These are phyloP conservation scores for Lyophyllum atratum DNA, from an alignment of 768 basidiomycete species.

Conservation along the genomic window DNA sequence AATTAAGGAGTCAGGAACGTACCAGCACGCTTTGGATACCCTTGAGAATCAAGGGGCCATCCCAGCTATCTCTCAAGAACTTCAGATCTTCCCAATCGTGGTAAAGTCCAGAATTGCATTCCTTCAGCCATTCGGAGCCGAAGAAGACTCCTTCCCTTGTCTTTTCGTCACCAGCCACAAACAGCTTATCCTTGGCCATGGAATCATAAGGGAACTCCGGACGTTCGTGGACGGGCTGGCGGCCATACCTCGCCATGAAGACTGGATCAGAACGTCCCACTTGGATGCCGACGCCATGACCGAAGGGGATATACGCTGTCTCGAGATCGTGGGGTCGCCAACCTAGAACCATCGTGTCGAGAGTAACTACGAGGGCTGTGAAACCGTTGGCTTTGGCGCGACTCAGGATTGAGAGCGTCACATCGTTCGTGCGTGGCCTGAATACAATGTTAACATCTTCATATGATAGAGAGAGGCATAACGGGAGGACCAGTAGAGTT, in stretches of 20 bases:
- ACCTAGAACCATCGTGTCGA: conserved; percentile 73
- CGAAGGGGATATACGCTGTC: conserved; percentile 64
- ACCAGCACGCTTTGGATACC: conserved; percentile 71
- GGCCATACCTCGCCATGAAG: conserved; percentile 64
- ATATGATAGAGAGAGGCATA: neutral
- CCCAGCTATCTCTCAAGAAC: conserved; percentile 73
- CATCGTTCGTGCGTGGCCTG: conserved; percentile 64
- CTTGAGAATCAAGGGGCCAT: conserved; percentile 76
- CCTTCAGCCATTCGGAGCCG: conserved; percentile 63
- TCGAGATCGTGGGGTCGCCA: conserved; percentile 80
- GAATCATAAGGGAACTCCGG: conserved; percentile 64
- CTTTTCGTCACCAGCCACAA: conserved; percentile 48
- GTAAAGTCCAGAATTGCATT: conserved; percentile 63
- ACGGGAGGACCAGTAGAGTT: conserved; percentile 69
- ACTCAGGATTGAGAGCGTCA: conserved; percentile 63
- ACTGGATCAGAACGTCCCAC: conserved; percentile 75
- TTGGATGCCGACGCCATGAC: conserved; percentile 64
- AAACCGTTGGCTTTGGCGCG: conserved; percentile 70
- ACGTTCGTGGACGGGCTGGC: conserved; percentile 44
- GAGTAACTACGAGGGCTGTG: conserved; percentile 73
- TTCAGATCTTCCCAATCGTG: conserved; percentile 72
- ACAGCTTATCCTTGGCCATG: conserved; percentile 40
- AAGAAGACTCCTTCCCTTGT: conserved; percentile 41
- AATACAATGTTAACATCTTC: conserved; percentile 2
- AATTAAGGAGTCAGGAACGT: conserved; percentile 17